Evolutionary conservation across 2,329 filamentous ascomycete genomes (phyloP), one percentile per base, ranked within the genome.

Genomic region (Fusarium sp.): DNA sequence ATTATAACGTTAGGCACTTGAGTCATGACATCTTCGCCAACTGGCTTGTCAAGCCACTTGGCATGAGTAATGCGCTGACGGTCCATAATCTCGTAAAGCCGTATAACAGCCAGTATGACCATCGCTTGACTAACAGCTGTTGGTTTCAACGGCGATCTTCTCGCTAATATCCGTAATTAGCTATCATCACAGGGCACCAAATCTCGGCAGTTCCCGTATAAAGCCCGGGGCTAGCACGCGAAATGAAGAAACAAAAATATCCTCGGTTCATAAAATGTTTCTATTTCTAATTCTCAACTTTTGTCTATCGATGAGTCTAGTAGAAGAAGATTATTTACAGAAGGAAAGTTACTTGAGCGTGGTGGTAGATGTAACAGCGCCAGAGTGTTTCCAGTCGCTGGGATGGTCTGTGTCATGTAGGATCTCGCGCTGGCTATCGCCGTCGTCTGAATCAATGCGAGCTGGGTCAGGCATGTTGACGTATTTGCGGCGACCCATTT

Each of bases 351-450:
- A 18, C 25, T 27, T 30, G 13, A 29, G n/a, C 4, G 24, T 52
- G 7, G 49, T 22, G 5, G 24, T 52, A 27, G 49, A 13, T 7
- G n/a, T 37, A 12, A 59, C 16, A 7, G 40, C 14, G 4, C 34
- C 14, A 4, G 40, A 9, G 2, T 56, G 49, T 20, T 59, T 59
- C 40, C 57, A 55, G 8, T 55, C 37, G 5, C 11, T 32, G 3
- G 37, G 24, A 14, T 11, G n/a, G 6, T 55, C 57, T 7, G n/a
- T 54, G 3, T 59, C 41, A 4, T 22, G 49, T 1, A 59, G 14
- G 6, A 59, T 59, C 13, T 59, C 55, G 18, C 40, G 41, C 30
- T 59, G 49, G 6, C 49, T 59, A 12, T 59, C 57, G 3, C 49
- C 49, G 13, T 59, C 57, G 11, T 59, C 57, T 13, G 40, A 59